Base-by-base conservation (phyloP, 176 grass and related monocot species). In the Aegilops tauschii region DNA sequence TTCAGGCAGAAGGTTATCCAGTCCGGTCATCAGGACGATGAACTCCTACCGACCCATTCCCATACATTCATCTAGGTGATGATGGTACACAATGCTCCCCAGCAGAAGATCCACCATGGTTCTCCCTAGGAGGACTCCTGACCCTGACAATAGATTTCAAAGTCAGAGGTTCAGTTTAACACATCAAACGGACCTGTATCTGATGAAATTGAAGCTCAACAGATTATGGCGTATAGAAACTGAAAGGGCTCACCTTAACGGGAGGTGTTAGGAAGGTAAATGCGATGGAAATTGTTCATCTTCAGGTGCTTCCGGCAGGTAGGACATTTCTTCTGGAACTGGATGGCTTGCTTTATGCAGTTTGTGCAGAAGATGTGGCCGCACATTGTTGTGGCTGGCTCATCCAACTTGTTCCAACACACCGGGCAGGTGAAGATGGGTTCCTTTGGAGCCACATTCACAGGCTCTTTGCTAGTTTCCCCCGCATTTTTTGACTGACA, bases 291-390 rank as follows among this genome's bases (percentile, higher is more conserved):
- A 69, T 87, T 93, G 61, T 85, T 96, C 37, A 80, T 64, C 25
- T 27, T 93, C 35, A 96, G 70, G 62, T 79, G 83, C 90, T 66
- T 93, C 73, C 94, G 84, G 83, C 94, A 99, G 36, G 90, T 99
- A 18, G 94, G 94, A 5, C 97, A 99, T 92, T 89, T 99, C 90
- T 99, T 99, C 56, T 99, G 94, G 82, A 80, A 8, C 67, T 93
- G 77, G 39, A 99, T 94, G 52, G 94, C 87, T 47, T 90, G 34
- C 66, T 90, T 96, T 21, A 97, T 99, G 85, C 97, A 99, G n/a
- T 36, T 75, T 2, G 83, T 13, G 78, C 97, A 96, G 80, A 96
- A 99, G 56, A 99, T 82, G 87, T 97, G 97, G 20, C 97, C 94
- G 61, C 97, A 99, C 73, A 86, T 91, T 13, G 97, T 96, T 73